Evolutionary conservation across 2,329 filamentous ascomycete species (phyloP).

Genomic region (Nemania sp.): DNA sequence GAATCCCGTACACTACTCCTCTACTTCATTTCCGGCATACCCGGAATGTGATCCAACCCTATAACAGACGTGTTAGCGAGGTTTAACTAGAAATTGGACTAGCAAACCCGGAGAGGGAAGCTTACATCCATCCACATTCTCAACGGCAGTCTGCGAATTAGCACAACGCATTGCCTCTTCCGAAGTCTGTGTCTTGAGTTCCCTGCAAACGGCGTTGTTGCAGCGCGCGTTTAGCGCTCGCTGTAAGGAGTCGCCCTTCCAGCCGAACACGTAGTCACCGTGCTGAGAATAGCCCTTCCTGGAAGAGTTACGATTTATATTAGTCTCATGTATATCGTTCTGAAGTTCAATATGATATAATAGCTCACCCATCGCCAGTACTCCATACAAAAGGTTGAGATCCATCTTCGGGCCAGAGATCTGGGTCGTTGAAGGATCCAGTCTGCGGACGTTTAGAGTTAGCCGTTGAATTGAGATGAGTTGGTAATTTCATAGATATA

Average conservation of each 20-base stretch:
- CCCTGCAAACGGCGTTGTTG: conserved; percentile 50
- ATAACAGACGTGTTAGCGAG: background rate
- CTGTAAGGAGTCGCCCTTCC: conserved; percentile 56
- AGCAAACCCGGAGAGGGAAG: background rate
- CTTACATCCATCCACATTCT: conserved; percentile 49
- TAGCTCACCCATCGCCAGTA: conserved; percentile 43
- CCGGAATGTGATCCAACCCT: conserved; percentile 34
- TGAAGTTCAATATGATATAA: background rate
- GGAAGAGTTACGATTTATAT: background rate
- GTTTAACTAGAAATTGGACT: background rate
- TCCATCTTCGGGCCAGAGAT: conserved; percentile 49
- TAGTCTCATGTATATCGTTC: background rate
- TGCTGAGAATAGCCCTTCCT: conserved; percentile 48
- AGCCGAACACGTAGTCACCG: conserved; percentile 58
- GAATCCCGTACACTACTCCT: background rate
- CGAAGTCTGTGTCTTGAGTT: conserved; percentile 47
- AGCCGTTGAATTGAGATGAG: background rate
- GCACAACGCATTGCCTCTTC: conserved; percentile 47
- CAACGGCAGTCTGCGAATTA: conserved; percentile 43
- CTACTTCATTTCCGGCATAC: conserved; percentile 31
- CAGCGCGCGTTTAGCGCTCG: conserved; percentile 55
- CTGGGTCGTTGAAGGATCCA: conserved; percentile 45
- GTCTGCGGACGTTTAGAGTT: conserved; percentile 38
- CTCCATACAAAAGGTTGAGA: conserved; percentile 49
- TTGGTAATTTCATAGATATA: background rate